A percentile compares a stretch with the other conserved stretches of the same genome.
phyloP scores from a whole-genome alignment of 2,329 filamentous ascomycete genomes.

The Dothidotthia symphoricarpi region DNA sequence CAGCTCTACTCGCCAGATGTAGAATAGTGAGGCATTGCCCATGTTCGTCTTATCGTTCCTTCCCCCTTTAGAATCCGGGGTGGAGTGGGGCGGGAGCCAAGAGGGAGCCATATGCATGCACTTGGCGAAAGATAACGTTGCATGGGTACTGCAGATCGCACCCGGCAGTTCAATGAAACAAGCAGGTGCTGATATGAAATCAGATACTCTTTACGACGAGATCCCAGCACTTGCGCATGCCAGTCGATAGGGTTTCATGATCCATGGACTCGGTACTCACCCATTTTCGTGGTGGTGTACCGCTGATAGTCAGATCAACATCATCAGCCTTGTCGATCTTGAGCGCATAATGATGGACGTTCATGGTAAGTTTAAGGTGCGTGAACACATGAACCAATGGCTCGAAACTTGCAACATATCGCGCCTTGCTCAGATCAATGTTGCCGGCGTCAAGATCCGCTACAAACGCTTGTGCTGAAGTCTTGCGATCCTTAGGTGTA shows the following conservation, averaged over 20 bases:
- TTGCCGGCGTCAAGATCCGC: slow-evolving; percentile 14
- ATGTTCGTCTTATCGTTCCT: slow-evolving; percentile 26
- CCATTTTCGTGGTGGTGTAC: slow-evolving; percentile 31
- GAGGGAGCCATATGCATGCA: slow-evolving; percentile 11
- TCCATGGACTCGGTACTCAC: slow-evolving; percentile 30
- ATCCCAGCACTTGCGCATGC: slow-evolving; percentile 40
- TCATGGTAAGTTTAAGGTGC: slow-evolving; percentile 39
- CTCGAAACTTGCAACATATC: slow-evolving; percentile 21
- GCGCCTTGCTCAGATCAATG: slow-evolving; percentile 17
- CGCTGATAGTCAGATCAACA: slow-evolving; percentile 10
- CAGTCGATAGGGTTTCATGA: slow-evolving; percentile 37
- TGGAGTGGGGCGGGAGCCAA: slow-evolving; percentile 22
- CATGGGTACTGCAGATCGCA: slow-evolving; percentile 16
- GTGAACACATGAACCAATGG: slow-evolving; percentile 38
- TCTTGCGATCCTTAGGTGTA: slow-evolving; percentile 24
- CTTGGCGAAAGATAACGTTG: slow-evolving; percentile 34
- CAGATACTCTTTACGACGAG: slow-evolving; percentile 13
- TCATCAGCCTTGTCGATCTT: slow-evolving; percentile 12
- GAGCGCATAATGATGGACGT: slow-evolving; percentile 28
- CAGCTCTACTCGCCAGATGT: slow-evolving; percentile 16
- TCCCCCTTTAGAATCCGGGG: slow-evolving; percentile 12
- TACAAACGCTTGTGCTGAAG: slow-evolving; percentile 22
- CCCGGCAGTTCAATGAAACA: background rate
- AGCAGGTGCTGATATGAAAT: background rate
- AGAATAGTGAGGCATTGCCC: slow-evolving; percentile 13